These are phyloP conservation scores for Clonostachys chloroleuca DNA, from an alignment of 2,329 filamentous ascomycete species.

Conservation along the genomic window DNA sequence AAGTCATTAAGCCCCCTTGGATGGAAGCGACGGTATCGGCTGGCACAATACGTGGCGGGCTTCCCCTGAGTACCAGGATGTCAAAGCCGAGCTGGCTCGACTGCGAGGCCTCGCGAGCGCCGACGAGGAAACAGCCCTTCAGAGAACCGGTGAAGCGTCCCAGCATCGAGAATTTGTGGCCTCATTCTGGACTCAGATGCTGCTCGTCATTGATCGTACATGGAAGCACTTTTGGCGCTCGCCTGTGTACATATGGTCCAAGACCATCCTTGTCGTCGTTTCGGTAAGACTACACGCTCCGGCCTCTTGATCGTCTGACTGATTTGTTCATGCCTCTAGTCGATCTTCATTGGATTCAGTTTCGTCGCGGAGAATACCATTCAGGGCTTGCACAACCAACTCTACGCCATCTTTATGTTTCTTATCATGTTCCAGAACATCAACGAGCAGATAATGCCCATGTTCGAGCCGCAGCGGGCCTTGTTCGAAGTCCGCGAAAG, in stretches of 20 bases:
- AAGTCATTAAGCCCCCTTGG: conserved; percentile 18
- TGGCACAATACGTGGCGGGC: conserved; percentile 54
- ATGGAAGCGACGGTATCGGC: conserved; percentile 37
- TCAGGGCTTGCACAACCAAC: conserved; percentile 78
- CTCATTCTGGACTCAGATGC: conserved; percentile 50
- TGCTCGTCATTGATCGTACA: conserved; percentile 60
- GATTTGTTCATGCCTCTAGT: conserved; percentile 1
- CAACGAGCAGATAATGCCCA: conserved; percentile 77
- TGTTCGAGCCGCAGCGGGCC: conserved; percentile 75
- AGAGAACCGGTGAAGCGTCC: conserved; percentile 32
- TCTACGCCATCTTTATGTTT: conserved; percentile 82
- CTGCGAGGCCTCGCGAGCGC: conserved; percentile 37
- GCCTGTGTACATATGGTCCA: conserved; percentile 77
- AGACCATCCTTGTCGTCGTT: conserved; percentile 50
- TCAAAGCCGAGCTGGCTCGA: conserved; percentile 45
- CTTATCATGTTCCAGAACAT: conserved; percentile 77
- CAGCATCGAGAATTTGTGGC: conserved; percentile 69
- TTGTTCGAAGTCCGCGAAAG: conserved; percentile 83
- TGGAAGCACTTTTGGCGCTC: conserved; percentile 84
- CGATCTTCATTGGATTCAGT: conserved; percentile 65
- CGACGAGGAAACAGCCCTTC: neutral
- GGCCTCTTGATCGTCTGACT: no score
- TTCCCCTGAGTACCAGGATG: conserved; percentile 41
- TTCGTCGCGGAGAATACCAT: conserved; percentile 48
- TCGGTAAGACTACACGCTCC: no score